Base-by-base conservation (phyloP, 495 filamentous ascomycete genomes). In the Geoglossum glabrum region DNA sequence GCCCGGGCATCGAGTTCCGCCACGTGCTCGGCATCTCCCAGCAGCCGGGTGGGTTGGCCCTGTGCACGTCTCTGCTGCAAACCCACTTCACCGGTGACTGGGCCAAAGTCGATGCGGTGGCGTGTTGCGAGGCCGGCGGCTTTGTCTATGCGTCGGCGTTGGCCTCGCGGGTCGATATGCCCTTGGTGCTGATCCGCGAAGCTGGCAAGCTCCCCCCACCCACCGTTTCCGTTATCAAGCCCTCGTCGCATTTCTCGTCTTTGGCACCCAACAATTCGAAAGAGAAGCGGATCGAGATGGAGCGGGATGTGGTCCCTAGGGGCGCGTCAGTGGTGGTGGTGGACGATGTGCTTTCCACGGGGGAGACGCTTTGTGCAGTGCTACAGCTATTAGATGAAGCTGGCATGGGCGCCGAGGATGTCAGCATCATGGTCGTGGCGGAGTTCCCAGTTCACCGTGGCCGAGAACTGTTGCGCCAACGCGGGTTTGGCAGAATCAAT, bases 321-420 rank as follows among this genome's bases (percentile, higher is more conserved):
- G 73, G 68, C 26, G 68, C 68, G 19, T 70, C 71, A 47, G 74
- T 83, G 19, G 68, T 83, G 59, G 73, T 84, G 7, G 71, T 84
- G 49, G 79, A 84, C 65, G 80, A 84, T 69, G 79, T 82, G 57
- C 74, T 83, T 61, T 72, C 79, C 36, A 78, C 76, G 30, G 80
- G 79, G 55, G 60, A 71, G 61, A 83, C 79, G 55, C 74, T 83
- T 63, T 79, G 72, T 66, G 77, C 75, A 45, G 71, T 80, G 36
- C 61, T 84, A 59, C 64, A 73, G 62, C 67, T 82, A 28, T 66
- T 84, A 56, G 49, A 59, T 11, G 58, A 77, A 63, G 71, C 68
- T 66, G 71, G 73, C 26, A 62, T 81, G 45, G 27, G 50, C 34
- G 38, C 63, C 10, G 69, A 77, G 55, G 50, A 74, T 65, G 54